Conservation (phyloP, 257 asterid genomes). For the Misopates orontium region DNA sequence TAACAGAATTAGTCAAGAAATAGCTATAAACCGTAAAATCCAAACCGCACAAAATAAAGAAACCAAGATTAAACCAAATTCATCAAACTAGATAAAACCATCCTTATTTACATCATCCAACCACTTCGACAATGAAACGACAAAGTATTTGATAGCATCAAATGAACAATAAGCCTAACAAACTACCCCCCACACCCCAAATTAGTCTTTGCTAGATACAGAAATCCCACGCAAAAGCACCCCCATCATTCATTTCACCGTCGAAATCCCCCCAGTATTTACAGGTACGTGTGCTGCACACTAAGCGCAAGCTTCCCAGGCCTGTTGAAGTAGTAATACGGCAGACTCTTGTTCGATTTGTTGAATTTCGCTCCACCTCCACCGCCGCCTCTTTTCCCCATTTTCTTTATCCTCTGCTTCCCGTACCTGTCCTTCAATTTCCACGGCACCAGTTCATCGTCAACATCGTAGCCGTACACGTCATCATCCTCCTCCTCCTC, state of each 20-base stretch:
- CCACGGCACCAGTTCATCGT: slow-evolving; percentile 80
- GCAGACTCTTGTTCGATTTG: slow-evolving; percentile 46
- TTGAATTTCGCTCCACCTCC: slow-evolving; percentile 12
- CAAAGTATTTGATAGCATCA: slow-evolving; percentile 21
- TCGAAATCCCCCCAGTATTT: slow-evolving; percentile 29
- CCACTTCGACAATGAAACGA: slow-evolving; percentile 27
- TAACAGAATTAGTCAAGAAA: too few relatives aligned
- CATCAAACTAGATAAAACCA: not conserved
- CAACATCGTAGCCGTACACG: slow-evolving; percentile 40
- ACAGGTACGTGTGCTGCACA: slow-evolving; percentile 35
- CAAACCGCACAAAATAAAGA: too few relatives aligned
- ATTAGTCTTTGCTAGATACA: not conserved
- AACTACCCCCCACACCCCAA: not conserved
- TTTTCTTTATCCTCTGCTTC: slow-evolving; percentile 68
- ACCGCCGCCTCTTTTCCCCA: slow-evolving; percentile 56
- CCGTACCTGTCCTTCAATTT: slow-evolving; percentile 55
- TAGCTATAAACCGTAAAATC: too few relatives aligned
- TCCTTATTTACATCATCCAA: slow-evolving; percentile 9
- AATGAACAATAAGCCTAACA: slow-evolving; percentile 4
- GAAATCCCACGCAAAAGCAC: not conserved
- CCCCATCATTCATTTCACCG: slow-evolving; percentile 21
- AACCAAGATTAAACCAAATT: too few relatives aligned
- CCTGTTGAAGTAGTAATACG: slow-evolving; percentile 42
- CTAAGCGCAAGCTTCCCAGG: slow-evolving; percentile 69
- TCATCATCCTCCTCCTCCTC: slow-evolving; percentile 12